Conservation (phyloP, 2,329 filamentous ascomycete species). For the Canariomyces notabilis region DNA sequence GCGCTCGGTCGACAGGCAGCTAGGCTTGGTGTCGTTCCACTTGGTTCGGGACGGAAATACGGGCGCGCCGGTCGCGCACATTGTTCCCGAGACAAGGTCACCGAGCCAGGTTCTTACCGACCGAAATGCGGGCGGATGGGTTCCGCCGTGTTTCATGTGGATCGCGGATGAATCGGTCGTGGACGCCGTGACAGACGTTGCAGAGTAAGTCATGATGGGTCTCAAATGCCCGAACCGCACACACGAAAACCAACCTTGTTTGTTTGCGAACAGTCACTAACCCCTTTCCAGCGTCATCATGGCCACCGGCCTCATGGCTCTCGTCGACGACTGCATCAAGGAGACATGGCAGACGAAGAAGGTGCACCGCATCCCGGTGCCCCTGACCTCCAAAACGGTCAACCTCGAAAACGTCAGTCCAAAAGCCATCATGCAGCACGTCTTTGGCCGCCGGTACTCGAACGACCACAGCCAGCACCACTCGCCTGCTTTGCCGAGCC, state of each 20-base stretch:
- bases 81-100: constrained; percentile 73
- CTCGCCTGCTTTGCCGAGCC: constrained; percentile 18
- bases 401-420: constrained; percentile 35
- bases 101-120: constrained; percentile 67
- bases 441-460: constrained; percentile 31
- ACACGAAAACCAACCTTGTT: not conserved
- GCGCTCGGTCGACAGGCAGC: constrained; percentile 63
- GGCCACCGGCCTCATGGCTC: constrained; percentile 79
- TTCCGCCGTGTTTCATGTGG: constrained; percentile 87
- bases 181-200: constrained; percentile 68
- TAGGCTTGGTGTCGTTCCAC: constrained; percentile 70
- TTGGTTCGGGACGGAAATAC: constrained; percentile 62
- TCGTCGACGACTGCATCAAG: constrained; percentile 90
- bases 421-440: constrained; percentile 32
- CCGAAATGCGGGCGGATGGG: constrained; percentile 75
- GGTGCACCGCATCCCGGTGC: constrained; percentile 34
- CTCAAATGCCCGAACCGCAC: too few relatives aligned
- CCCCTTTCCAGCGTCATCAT: constrained; percentile 65
- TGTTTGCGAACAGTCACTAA: constrained; percentile 17
- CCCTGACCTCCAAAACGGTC: constrained; percentile 31
- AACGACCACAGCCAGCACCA: constrained; percentile 19
- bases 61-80: constrained; percentile 68
- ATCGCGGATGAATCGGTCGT: constrained; percentile 72
- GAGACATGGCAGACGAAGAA: constrained; percentile 60
- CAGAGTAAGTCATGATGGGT: constrained; percentile 85